Percentiles rank a stretch among this genome's conserved stretches.
Conservation (phyloP, 2,329 filamentous ascomycete species). For the Arachnomyces sp. region DNA sequence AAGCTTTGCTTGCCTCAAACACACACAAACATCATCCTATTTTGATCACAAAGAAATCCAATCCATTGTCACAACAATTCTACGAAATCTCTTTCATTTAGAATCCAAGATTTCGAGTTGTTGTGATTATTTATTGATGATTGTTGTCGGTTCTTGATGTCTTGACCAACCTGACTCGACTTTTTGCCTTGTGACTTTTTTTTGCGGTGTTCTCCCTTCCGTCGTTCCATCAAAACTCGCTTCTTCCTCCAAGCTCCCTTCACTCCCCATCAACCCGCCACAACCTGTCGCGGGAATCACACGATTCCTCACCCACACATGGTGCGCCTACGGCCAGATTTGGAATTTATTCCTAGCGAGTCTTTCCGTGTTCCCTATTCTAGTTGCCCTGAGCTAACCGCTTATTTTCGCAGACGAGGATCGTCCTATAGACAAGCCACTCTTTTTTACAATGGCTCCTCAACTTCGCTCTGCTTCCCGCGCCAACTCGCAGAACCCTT, state of each 20-base stretch:
- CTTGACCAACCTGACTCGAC: neutral
- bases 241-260: constrained; percentile 19
- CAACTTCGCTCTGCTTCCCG: constrained; percentile 23
- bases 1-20: too few relatives aligned
- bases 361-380: constrained; percentile 7
- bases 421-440: constrained; percentile 5
- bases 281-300: constrained; percentile 25
- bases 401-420: constrained; percentile 15
- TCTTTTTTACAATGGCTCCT: constrained; percentile 23
- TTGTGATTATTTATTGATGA: too few relatives aligned
- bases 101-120: too few relatives aligned
- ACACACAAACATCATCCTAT: too few relatives aligned
- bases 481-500: constrained; percentile 21
- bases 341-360: constrained; percentile 19
- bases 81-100: too few relatives aligned
- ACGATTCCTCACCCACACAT: constrained; percentile 24
- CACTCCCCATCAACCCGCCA: constrained; percentile 20
- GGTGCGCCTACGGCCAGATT: constrained; percentile 21
- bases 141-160: neutral
- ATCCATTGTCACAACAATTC: too few relatives aligned
- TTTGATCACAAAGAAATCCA: too few relatives aligned
- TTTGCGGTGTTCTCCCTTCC: constrained; percentile 14
- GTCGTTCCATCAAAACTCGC: constrained; percentile 17
- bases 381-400: constrained; percentile 17
- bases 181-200: constrained; percentile 2